These are phyloP conservation scores for Solanum chilense DNA, from an alignment of 257 asterid species.

Conservation along the genomic window DNA sequence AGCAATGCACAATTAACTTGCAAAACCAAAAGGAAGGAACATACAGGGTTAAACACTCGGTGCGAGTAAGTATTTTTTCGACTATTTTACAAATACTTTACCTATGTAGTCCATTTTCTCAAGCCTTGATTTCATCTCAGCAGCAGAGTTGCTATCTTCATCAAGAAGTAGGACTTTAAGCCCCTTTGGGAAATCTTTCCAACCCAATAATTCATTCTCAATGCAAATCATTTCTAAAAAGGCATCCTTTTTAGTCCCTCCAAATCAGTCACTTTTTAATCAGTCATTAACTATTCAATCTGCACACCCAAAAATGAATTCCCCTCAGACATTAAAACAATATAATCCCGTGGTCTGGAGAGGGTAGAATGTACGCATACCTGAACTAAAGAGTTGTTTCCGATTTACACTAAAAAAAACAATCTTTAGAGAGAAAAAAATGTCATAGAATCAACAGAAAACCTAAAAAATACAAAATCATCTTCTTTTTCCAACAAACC, in stretches of 20 bases:
- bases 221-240: conserved; percentile 36
- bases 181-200: conserved; percentile 48
- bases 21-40: not conserved
- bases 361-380: not conserved
- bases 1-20: not conserved
- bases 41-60: not conserved
- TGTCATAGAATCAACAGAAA: not conserved
- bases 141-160: conserved; percentile 13
- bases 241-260: conserved; percentile 29
- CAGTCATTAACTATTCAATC: not conserved
- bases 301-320: not conserved
- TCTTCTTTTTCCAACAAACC: not conserved
- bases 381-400: not conserved
- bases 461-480: not conserved
- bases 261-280: not conserved
- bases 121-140: conserved; percentile 28
- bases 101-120: conserved; percentile 36
- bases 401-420: not conserved
- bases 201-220: conserved; percentile 29
- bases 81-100: not conserved
- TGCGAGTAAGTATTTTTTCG: not conserved
- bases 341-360: not conserved
- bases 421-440: not conserved
- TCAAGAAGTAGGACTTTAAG: conserved; percentile 40
- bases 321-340: not conserved